A percentile compares a stretch with the other conserved stretches of the same genome.
These are phyloP conservation scores for Bocquillonia castaneifolia DNA, from an alignment of 441 rosid species.

Conservation along the genomic window DNA sequence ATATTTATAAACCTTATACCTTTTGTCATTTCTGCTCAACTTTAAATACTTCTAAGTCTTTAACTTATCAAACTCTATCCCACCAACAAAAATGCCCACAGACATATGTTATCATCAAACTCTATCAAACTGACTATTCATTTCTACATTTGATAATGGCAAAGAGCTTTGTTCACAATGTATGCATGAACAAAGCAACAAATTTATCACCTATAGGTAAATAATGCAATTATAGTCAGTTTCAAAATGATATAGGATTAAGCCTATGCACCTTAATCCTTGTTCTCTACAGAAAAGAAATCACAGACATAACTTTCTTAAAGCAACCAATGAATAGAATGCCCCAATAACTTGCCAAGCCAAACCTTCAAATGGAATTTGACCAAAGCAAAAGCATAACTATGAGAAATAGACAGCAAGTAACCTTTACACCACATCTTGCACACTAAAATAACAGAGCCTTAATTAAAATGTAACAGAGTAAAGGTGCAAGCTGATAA, in stretches of 20 bases:
- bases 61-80: background rate
- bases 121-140: no score
- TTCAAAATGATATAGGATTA: background rate
- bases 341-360: background rate
- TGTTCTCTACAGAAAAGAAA: background rate
- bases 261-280: background rate
- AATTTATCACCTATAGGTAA: background rate
- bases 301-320: background rate
- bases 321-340: background rate
- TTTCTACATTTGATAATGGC: background rate
- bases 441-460: background rate
- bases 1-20: background rate
- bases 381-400: background rate
- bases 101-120: no score
- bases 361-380: background rate
- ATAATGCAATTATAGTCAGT: background rate
- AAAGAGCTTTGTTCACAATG: background rate
- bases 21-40: no score
- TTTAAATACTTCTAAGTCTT: no score
- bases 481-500: background rate
- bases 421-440: background rate
- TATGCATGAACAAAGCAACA: background rate
- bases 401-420: slow-evolving; percentile 4
- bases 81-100: background rate
- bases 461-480: slow-evolving; percentile 2